Base-by-base conservation (phyloP, 805 yeast species). In the Candida wancherniae region DNA sequence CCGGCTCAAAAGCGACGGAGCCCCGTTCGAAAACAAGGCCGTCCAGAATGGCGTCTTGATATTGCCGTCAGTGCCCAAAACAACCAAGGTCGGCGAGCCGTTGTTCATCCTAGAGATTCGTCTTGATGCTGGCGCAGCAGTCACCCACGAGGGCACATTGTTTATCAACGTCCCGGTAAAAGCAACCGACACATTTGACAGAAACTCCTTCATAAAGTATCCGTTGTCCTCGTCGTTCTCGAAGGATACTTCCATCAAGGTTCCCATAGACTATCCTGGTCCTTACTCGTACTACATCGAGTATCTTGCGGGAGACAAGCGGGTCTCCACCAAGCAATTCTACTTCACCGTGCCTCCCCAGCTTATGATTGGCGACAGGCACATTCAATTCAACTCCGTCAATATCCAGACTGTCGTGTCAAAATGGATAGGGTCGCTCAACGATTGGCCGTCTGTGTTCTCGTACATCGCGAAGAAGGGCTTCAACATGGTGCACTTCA, bases 401-500 rank as follows among this genome's bases (percentile, higher is more conserved):
- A 80, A 84, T 28, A 64, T 90, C 51, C 92, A 88, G 56, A 75
- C 95, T 1, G 78, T 92, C 23, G 75, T 90, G 4, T 84, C 96
- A 22, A 90, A 90, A 61, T 86, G 96, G 90, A 74, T 88, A 61
- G 96, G 97, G 2, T 70, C 75, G 2, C 53, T 68, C 19, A 52
- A 55, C 2, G 57, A 73, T 9, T 90, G 97, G 97, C 74, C 75
- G 34, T 53, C 58, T 1, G 62, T 83, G 34, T 83, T 90, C 36
- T 53, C 55, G 1, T 71, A 72, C 26, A 71, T 90, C 26, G 59
- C 79, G 10, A 53, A 59, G 6, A 92, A 92, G 57, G 88, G 92
- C 13, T 90, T 90, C 63, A 92, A 92, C 57, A 85, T 90, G 96
- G 67, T 92, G 25, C 98, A 90, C 63, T 90, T 90, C 55, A 88